These are phyloP conservation scores for Erodium texanum DNA, from an alignment of 441 rosid genomes.

Conservation along the genomic window DNA sequence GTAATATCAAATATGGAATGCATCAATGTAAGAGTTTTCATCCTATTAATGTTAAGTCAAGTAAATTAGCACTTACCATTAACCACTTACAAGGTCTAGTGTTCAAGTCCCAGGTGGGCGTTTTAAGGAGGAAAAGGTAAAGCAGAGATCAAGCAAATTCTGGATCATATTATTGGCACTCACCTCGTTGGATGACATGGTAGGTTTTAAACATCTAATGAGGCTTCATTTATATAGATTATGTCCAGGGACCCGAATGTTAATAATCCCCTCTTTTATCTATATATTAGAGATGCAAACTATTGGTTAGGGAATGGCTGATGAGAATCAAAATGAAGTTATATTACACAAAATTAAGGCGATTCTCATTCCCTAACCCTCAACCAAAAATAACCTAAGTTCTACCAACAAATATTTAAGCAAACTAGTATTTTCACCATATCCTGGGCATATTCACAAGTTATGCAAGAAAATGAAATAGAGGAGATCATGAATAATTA, in stretches of 20 bases:
- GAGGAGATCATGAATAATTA: background rate
- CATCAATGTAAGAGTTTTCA: background rate
- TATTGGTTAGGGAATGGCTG: background rate
- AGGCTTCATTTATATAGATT: background rate
- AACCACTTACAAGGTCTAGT: background rate
- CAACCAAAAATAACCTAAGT: background rate
- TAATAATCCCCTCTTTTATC: too few species aligned
- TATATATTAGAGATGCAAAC: background rate
- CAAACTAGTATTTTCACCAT: slow-evolving; percentile 3
- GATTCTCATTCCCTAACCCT: background rate
- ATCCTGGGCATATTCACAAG: background rate
- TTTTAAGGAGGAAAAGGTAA: background rate
- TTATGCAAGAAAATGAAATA: background rate
- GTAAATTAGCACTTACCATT: background rate
- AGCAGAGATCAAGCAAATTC: too few species aligned
- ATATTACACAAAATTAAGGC: background rate
- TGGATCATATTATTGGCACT: too few species aligned
- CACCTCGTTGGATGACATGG: background rate
- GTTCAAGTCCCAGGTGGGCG: background rate
- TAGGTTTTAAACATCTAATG: background rate
- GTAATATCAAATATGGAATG: background rate
- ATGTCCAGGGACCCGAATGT: too few species aligned
- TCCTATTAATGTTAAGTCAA: background rate
- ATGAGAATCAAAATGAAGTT: background rate
- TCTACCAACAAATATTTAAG: background rate